Evolutionary conservation across 495 filamentous ascomycete species (phyloP), one percentile per base, ranked within the genome.

Genomic region (Staphylotrichum longicolle): DNA sequence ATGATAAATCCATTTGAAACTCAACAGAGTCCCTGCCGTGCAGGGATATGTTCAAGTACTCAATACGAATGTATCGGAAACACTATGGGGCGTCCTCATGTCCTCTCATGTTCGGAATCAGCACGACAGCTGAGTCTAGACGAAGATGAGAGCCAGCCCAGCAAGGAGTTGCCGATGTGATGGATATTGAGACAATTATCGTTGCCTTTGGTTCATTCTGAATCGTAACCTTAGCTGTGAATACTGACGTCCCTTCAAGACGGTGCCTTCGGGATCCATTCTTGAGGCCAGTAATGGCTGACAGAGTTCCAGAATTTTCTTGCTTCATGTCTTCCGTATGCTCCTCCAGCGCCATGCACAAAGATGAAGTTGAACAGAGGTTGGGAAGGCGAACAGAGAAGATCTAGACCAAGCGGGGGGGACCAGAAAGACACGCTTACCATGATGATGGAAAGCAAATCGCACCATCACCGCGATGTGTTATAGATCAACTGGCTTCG

Each of bases 251-350:
- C 42, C 42, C 56, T 57, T 54, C 54, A 74, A 70, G 5, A 30
- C 70, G 5, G 66, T 54, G n/a, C 70, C 10, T 55, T 58, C 14
- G 71, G 69, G 5, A 74, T 61, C 71, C 71, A 74, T 35, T 72
- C 68, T 11, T 54, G 41, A 5, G 71, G 70, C 71, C 71, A 74
- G 59, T 61, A 70, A 65, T 47, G 53, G 1, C 40, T 41, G 27
- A 32, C n/a, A 0, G 34, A 49, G 9, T 27, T 33, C n/a, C n/a
- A n/a, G n/a, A n/a, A n/a, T n/a, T 11, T 55, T 41, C 11, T 63
- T 40, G 48, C 58, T 54, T 67, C 71, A 73, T 46, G 71, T 70
- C 42, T 63, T 68, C n/a, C 54, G 11, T n/a, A n/a, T n/a, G n/a
- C n/a, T n/a, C 71, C 71, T 1, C 63, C 49, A 3, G 70, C 61